phyloP scores from a whole-genome alignment of 768 basidiomycete genomes.

The Filobasidium wieringae region DNA sequence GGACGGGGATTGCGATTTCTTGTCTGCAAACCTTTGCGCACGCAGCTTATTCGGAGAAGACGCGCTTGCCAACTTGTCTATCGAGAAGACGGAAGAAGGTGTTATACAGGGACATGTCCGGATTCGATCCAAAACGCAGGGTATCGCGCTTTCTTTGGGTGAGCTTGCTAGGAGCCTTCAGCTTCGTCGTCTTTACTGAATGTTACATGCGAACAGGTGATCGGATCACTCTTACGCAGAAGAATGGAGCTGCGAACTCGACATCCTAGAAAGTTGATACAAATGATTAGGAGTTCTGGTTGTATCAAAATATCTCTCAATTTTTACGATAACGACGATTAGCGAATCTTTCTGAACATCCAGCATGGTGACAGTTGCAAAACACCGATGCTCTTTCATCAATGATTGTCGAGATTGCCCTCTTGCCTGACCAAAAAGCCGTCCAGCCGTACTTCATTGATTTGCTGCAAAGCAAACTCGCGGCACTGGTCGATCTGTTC shows the following conservation, averaged over 20 bases:
- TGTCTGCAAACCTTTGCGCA: constrained; percentile 94
- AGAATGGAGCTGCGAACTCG: constrained; percentile 10
- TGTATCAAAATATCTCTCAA: too few species aligned
- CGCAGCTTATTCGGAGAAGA: constrained; percentile 95
- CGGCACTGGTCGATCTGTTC: constrained; percentile 35
- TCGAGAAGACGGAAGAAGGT: constrained; percentile 74
- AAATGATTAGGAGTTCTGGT: too few species aligned
- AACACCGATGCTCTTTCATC: too few species aligned
- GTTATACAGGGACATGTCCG: constrained; percentile 83
- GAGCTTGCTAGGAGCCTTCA: constrained; percentile 40
- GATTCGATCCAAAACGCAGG: constrained; percentile 94
- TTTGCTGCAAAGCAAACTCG: constrained; percentile 47
- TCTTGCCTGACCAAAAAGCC: constrained; percentile 48
- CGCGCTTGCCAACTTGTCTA: constrained; percentile 83
- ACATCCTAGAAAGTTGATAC: background rate
- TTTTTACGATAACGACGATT: too few species aligned
- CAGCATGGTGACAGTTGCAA: too few species aligned
- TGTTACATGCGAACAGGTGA: constrained; percentile 16
- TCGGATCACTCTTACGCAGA: constrained; percentile 33
- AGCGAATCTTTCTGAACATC: too few species aligned
- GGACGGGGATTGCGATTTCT: constrained; percentile 92
- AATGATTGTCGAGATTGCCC: constrained; percentile 17
- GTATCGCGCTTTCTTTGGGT: constrained; percentile 79
- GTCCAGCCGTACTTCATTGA: constrained; percentile 49
- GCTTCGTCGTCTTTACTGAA: background rate